Evolutionary conservation across 176 grass and related monocot genomes (phyloP).

Genomic region (Juncus inflexus): DNA sequence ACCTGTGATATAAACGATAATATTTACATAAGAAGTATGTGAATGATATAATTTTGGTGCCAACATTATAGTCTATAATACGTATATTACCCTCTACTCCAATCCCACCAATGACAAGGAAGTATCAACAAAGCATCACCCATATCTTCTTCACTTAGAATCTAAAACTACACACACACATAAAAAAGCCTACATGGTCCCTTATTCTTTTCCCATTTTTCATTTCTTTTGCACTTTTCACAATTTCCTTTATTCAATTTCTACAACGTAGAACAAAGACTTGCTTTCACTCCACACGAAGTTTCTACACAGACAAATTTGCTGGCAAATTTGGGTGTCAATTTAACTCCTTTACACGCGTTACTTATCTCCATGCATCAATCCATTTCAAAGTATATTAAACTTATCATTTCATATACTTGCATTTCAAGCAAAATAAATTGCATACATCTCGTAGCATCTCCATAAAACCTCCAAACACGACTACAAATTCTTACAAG

Average conservation of each 20-base stretch:
- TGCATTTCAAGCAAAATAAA: background rate
- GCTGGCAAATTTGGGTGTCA: constrained; percentile 8
- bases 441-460: too few relatives aligned
- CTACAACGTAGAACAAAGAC: constrained; percentile 25
- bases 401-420: constrained; percentile 11
- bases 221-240: too few relatives aligned
- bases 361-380: background rate
- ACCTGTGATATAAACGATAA: too few relatives aligned
- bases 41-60: too few relatives aligned
- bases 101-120: constrained; percentile 25
- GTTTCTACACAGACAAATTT: background rate
- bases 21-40: too few relatives aligned
- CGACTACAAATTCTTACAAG: too few relatives aligned
- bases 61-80: background rate
- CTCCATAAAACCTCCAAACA: too few relatives aligned
- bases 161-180: constrained; percentile 5
- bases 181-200: constrained; percentile 17
- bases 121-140: constrained; percentile 16
- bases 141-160: constrained; percentile 22
- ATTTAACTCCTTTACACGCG: constrained; percentile 6
- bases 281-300: constrained; percentile 26
- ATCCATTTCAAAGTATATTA: constrained; percentile 4
- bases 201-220: constrained; percentile 6
- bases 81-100: constrained; percentile 22
- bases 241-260: background rate